Evolutionary conservation across 495 filamentous ascomycete species (phyloP).

Genomic region (Chaetomium fimeti): DNA sequence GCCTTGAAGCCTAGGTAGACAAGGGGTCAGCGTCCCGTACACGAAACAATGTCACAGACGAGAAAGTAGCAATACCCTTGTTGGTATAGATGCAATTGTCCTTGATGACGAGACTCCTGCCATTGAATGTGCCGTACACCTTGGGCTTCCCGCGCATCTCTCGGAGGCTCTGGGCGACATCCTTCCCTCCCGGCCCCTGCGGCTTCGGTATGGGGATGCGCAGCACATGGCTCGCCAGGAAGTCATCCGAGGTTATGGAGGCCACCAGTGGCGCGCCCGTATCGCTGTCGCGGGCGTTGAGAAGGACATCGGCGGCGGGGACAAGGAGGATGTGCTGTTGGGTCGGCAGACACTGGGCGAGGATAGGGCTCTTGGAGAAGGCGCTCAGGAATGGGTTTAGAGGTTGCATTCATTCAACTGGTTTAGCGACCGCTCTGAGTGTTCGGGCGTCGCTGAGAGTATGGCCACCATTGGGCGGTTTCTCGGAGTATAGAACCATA

Average conservation of each 20-base stretch:
- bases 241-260: constrained; percentile 84
- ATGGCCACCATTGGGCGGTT: constrained; percentile 32
- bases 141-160: constrained; percentile 92
- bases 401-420: constrained; percentile 81
- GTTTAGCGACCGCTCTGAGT: constrained; percentile 28
- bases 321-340: constrained; percentile 94
- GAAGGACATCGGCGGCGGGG: constrained; percentile 85
- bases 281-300: constrained; percentile 86
- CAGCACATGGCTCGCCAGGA: constrained; percentile 94
- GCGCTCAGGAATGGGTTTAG: constrained; percentile 97
- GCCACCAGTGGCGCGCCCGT: constrained; percentile 74
- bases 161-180: constrained; percentile 67
- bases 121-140: constrained; percentile 88
- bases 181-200: constrained; percentile 59
- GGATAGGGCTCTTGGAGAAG: constrained; percentile 95
- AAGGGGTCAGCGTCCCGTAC: constrained; percentile 12
- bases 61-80: constrained; percentile 63
- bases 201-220: constrained; percentile 67
- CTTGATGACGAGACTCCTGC: constrained; percentile 90
- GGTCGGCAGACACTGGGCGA: constrained; percentile 86
- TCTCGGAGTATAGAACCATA: constrained; percentile 17
- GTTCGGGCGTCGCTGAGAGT: constrained; percentile 15
- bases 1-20: constrained; percentile 75
- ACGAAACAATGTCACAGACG: too few species aligned
- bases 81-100: constrained; percentile 93